Base-by-base conservation (phyloP, 495 filamentous ascomycete genomes). In the Xylaria curta region DNA sequence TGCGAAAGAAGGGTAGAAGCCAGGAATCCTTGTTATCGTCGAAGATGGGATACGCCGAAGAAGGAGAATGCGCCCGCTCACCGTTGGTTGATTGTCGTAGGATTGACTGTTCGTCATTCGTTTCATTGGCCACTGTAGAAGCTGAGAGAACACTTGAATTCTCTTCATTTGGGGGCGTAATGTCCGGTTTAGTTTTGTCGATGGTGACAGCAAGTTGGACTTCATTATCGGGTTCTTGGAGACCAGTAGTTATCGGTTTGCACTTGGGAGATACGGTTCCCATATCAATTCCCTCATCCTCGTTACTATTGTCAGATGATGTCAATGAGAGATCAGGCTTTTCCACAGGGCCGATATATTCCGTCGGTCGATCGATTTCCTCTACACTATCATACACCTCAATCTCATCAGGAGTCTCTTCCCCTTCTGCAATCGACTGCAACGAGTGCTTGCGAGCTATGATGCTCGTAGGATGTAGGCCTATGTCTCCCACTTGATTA, bases 271-370 rank as follows among this genome's bases (percentile, higher is more conserved):
- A 70, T 38, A 67, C 72, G 21, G 26, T 54, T 24, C 54, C 69
- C 77, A 79, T 79, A 59, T 72, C 36, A 47, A 79, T 76, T 0
- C 77, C 77, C 59, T 78, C 77, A 24, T 79, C 77, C 13, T 75
- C 70, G 19, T 69, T 63, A 65, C 61, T 69, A 31, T 24, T 54
- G n/a, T 21, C 42, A 13, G 21, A 24, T 21, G 69, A 49, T 8
- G 26, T 21, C 31, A 66, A 6, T 17, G 61, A 47, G 31, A 56
- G 28, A 36, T 51, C 59, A 13, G 54, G 62, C 21, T 71, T 72
- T 4, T 63, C 42, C n/a, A 60, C 33, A 47, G 77, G 68, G 28
- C 75, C 72, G 46, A 63, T 51, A 17, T 62, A 63, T 38, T 70
- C n/a, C 4, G n/a, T 36, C 7, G 59, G 47, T 0, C n/a, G 19